A percentile compares a stretch with the other conserved stretches of the same genome.
Evolutionary conservation across 305 asterid species (phyloP).

Genomic region (Fraxinus albicans): DNA sequence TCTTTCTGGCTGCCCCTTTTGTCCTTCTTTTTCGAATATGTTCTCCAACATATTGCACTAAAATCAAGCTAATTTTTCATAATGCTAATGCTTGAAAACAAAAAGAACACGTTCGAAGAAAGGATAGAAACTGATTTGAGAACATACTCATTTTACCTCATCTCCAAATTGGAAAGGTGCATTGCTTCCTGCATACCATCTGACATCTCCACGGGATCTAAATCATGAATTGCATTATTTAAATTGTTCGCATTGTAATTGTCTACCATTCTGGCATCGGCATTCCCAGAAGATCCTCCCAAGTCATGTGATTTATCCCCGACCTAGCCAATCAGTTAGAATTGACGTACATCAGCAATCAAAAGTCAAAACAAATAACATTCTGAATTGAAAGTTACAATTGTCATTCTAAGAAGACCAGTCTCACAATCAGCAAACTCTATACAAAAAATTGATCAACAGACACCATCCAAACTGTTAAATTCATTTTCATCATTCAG

Average conservation of each 20-base stretch:
- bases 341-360: slow-evolving; percentile 25
- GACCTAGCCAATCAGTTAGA: slow-evolving; percentile 57
- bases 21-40: neutral
- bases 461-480: neutral
- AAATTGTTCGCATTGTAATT: slow-evolving; percentile 41
- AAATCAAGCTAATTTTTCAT: neutral
- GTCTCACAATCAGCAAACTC: neutral
- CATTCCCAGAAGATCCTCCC: slow-evolving; percentile 71
- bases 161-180: slow-evolving; percentile 93
- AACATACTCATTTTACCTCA: slow-evolving; percentile 80
- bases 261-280: slow-evolving; percentile 63
- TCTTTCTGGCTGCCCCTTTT: neutral
- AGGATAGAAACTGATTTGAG: slow-evolving; percentile 29
- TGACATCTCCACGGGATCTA: slow-evolving; percentile 94
- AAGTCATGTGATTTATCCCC: slow-evolving; percentile 65
- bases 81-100: neutral
- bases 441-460: neutral
- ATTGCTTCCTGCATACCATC: slow-evolving; percentile 99
- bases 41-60: neutral
- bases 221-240: slow-evolving; percentile 49
- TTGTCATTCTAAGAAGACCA: neutral
- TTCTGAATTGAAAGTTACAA: slow-evolving; percentile 8
- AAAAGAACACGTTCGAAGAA: neutral
- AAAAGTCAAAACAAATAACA: slow-evolving; percentile 18
- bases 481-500: neutral